phyloP scores from a whole-genome alignment of 495 filamentous ascomycete species.

The Aspergillus ellipticus region DNA sequence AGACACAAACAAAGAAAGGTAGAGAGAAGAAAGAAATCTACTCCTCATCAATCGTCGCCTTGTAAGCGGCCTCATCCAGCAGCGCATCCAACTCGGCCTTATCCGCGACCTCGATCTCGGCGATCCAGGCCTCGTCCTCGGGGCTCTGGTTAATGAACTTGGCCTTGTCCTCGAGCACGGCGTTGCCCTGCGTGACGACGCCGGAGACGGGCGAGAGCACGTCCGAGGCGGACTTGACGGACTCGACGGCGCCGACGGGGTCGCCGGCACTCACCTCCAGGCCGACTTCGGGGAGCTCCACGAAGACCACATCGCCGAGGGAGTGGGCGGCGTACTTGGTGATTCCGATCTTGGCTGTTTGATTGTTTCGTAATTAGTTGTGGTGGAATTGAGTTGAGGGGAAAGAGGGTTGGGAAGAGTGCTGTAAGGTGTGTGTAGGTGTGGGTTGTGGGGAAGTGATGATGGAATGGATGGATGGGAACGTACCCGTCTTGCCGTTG shows the following conservation, averaged over 20 bases:
- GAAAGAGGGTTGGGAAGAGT: neutral
- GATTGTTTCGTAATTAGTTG: neutral
- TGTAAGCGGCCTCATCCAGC: constrained; percentile 72
- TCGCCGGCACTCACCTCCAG: constrained; percentile 66
- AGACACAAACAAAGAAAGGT: no score
- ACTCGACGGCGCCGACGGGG: constrained; percentile 89
- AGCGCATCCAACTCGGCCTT: constrained; percentile 65
- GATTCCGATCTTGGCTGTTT: constrained; percentile 75
- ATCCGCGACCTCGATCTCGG: constrained; percentile 73
- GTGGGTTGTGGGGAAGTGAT: neutral
- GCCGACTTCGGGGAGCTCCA: constrained; percentile 76
- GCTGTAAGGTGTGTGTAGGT: neutral
- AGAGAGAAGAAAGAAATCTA: constrained; percentile 2
- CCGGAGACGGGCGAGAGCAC: constrained; percentile 85
- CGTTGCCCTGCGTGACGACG: constrained; percentile 68
- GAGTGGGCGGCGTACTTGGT: constrained; percentile 83
- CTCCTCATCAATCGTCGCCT: constrained; percentile 59
- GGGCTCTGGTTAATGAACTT: constrained; percentile 80
- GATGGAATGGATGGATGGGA: neutral
- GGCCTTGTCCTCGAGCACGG: constrained; percentile 74
- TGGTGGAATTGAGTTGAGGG: neutral
- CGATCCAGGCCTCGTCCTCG: constrained; percentile 88
- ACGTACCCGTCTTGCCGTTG: constrained; percentile 56
- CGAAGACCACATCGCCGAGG: constrained; percentile 94
- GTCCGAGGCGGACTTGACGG: constrained; percentile 94